Evolutionary conservation across 2,329 filamentous ascomycete genomes (phyloP), one percentile per base, ranked within the genome.

Genomic region (Leptosphaerulina australis): DNA sequence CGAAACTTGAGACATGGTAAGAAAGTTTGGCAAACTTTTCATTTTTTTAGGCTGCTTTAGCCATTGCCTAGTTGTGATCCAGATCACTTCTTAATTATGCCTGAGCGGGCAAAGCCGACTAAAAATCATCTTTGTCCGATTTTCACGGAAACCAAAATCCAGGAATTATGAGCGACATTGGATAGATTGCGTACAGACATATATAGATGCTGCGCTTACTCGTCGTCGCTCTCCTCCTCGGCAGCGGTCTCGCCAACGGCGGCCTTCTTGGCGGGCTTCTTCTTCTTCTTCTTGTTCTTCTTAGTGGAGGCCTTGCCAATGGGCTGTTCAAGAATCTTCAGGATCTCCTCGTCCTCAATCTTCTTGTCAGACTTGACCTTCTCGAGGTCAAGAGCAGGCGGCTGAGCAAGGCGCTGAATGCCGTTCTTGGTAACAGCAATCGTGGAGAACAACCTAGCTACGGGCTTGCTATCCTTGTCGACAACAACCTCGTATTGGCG

Each of bases 371-470:
- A 88, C 83, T 96, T 88, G 81, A 88, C 85, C 80, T 92, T 91
- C 71, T 82, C 83, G 55, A 94, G 74, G 70, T 97, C 91, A 58
- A 88, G 81, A 17, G 86, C 74, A 55, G 89, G 85, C 25, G 94
- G 87, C 20, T 83, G 87, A 66, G 90, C 87, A 50, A 99, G 80
- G 78, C 90, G 90, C 70, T 88, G 91, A 68, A 99, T 81, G 62
- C 94, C 94, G 74, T 97, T 97, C 85, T 99, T 99, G 68, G 91
- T 97, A 74, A 99, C 91, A 54, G 91, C 94, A 75, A 97, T 80
- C 20, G 94, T 99, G 55, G 88, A 95, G 77, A 97, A 84, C 41
- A 96, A 82, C 69, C 94, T 85, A 59, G 88, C 91, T 52, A 97
- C 93, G 31, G 91, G 83, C 59, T 89, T 82, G 60, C 83, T 85